A percentile compares a stretch with the other conserved stretches of the same genome.
phyloP scores from a whole-genome alignment of 768 basidiomycete genomes.

The Tricholoma flavovirens region DNA sequence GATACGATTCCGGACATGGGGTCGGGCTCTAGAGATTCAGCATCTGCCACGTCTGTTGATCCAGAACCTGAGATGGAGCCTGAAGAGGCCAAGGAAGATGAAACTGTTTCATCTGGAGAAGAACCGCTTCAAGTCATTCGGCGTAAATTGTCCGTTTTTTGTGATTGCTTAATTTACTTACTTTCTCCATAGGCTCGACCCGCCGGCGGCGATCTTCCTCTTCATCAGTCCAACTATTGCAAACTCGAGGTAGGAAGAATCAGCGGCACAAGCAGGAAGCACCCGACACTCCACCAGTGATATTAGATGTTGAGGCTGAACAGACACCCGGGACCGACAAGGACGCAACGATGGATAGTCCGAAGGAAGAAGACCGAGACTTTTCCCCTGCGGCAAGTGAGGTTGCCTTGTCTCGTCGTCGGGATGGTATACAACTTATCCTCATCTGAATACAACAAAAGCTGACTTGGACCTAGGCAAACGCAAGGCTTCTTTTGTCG shows the following conservation, averaged over 20 bases:
- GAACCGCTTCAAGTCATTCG: slow-evolving; percentile 29
- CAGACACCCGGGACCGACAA: slow-evolving; percentile 6
- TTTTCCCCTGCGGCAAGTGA: slow-evolving; percentile 26
- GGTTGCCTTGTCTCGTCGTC: slow-evolving; percentile 16
- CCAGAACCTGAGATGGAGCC: slow-evolving; percentile 11
- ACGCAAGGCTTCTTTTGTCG: slow-evolving; percentile 56
- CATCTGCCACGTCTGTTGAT: neutral
- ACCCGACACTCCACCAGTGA: slow-evolving; percentile 1
- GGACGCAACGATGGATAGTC: slow-evolving; percentile 5
- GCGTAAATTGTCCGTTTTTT: slow-evolving; percentile 22
- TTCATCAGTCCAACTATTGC: slow-evolving; percentile 23
- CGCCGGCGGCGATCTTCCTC: slow-evolving; percentile 34
- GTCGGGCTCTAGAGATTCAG: neutral
- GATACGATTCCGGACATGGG: neutral
- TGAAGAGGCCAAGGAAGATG: slow-evolving; percentile 14
- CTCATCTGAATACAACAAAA: neutral
- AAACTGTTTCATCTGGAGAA: slow-evolving; percentile 24
- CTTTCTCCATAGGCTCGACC: slow-evolving; percentile 28
- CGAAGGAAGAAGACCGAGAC: slow-evolving; percentile 17
- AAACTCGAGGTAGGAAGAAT: slow-evolving; percentile 21
- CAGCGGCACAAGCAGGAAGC: slow-evolving; percentile 24
- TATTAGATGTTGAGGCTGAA: slow-evolving; percentile 1
- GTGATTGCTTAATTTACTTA: neutral
- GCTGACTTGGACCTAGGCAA: slow-evolving; percentile 41
- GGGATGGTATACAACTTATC: slow-evolving; percentile 21